Evolutionary conservation across 108 stramenopile species (phyloP), one percentile per base, ranked within the genome.

Genomic region (Cyclotella sp.): DNA sequence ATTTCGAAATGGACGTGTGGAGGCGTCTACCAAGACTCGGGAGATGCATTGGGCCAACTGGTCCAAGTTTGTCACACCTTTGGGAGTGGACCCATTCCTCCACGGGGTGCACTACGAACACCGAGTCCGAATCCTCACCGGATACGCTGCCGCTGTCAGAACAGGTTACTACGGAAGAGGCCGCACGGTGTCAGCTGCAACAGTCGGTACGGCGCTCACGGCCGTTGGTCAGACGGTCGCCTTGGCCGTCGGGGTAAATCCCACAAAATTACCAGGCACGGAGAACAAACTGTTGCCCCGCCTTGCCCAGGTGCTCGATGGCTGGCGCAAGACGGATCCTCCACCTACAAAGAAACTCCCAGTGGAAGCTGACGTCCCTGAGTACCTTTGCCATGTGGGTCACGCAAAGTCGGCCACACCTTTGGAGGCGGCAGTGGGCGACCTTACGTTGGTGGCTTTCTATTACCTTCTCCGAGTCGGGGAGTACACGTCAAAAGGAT

Each of bases 31-130:
- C 69, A 46, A 73, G 28, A 21, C 14, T 49, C 22, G 71, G 78
- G 47, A 59, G 30, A 41, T 54, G 34, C 47, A 67, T 60, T 79
- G 78, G 71, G 0, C 19, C 8, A 55, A 66, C 21, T 72, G 71
- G 78, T 12, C 15, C 18, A 0, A 0, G 22, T 60, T 65, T 19
- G 53, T 51, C 52, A 7, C 28, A 44, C 39, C 42, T 75, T 4
- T 75, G 63, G 63, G 74, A 54, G 53, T 65, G 53, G 74, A 65
- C 74, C 74, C 74, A 65, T 22, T 29, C 42, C 63, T 64, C 24
- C 44, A 45, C 22, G 22, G 43, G 5, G 24, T 13, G 21, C 9
- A 14, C 8, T 44, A 45, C 63, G 13, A 64, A 64, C 9, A 24
- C 18, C n/a, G 18, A 45, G 19, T 16, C 21, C 22, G 13, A 1